Percentiles rank a stretch among this genome's conserved stretches.
Conservation (phyloP, 2,329 filamentous ascomycete species). For the Penicillium sclerotigenum region DNA sequence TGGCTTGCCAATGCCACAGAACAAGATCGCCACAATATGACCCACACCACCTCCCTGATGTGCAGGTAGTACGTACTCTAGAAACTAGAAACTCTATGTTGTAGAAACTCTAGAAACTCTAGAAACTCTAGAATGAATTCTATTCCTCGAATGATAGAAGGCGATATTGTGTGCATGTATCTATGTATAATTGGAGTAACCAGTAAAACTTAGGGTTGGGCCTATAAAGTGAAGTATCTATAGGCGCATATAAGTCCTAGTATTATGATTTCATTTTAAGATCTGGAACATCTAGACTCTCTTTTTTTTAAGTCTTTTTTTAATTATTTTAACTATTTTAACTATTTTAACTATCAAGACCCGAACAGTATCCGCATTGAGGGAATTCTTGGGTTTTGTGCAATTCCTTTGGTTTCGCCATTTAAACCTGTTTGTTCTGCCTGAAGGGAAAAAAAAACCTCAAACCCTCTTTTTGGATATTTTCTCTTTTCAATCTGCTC, state of each 20-base stretch:
- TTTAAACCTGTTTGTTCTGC: neutral
- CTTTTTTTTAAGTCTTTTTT: neutral
- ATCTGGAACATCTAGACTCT: neutral
- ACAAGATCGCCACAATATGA: slow-evolving; percentile 13
- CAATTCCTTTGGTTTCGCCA: neutral
- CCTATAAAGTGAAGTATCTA: neutral
- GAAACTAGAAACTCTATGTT: neutral
- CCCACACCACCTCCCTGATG: slow-evolving; percentile 10
- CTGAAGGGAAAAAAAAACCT: no score
- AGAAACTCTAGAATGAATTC: neutral
- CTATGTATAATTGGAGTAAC: neutral
- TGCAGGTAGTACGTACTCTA: slow-evolving; percentile 13
- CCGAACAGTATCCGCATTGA: neutral
- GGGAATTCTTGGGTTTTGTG: neutral
- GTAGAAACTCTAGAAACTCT: neutral
- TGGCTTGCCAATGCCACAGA: neutral
- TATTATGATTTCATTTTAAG: neutral
- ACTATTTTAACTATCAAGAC: neutral
- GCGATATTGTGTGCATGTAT: neutral
- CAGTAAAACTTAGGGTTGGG: neutral
- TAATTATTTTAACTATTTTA: neutral
- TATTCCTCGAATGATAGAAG: neutral
- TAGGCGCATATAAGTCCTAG: no score
- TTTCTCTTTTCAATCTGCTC: neutral
- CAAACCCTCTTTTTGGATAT: no score